Conservation (phyloP, 2,329 filamentous ascomycete species). For the Tricladium varicosporioides region DNA sequence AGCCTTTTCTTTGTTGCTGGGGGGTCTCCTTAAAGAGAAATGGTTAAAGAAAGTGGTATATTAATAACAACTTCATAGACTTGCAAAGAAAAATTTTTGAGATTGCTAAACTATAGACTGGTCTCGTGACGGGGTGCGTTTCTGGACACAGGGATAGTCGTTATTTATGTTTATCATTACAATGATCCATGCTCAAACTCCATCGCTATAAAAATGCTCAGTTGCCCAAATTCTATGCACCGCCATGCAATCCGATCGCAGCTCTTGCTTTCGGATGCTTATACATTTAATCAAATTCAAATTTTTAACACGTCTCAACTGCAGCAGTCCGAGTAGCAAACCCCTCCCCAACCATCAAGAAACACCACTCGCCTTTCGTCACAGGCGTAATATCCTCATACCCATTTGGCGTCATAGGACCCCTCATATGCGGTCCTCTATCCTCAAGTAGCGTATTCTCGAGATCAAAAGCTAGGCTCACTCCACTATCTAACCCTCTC, state of each 20-base stretch:
- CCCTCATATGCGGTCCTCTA: constrained; percentile 36
- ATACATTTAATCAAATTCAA: neutral
- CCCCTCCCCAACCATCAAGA: constrained; percentile 49
- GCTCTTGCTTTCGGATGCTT: constrained; percentile 32
- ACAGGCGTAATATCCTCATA: constrained; percentile 63
- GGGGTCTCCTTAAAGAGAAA: too few relatives aligned
- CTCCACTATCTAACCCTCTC: constrained; percentile 18
- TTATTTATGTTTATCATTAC: neutral
- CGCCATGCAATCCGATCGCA: constrained; percentile 26
- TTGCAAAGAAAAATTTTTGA: too few relatives aligned
- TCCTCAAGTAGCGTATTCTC: constrained; percentile 18
- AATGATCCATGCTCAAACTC: neutral
- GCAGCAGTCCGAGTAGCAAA: constrained; percentile 42
- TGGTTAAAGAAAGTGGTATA: too few relatives aligned
- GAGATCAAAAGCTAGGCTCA: constrained; percentile 10
- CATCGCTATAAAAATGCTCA: neutral
- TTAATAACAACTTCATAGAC: too few relatives aligned
- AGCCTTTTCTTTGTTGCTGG: too few relatives aligned
- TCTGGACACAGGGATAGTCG: too few relatives aligned
- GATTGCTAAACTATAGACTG: too few relatives aligned
- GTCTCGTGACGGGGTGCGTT: too few relatives aligned
- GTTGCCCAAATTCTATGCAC: neutral
- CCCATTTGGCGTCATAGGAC: constrained; percentile 55
- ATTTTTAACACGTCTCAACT: constrained; percentile 48
- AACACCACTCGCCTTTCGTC: constrained; percentile 62